A percentile compares a stretch with the other conserved stretches of the same genome.
Evolutionary conservation across 2,329 filamentous ascomycete species (phyloP).

Genomic region (Fusarium sp.): DNA sequence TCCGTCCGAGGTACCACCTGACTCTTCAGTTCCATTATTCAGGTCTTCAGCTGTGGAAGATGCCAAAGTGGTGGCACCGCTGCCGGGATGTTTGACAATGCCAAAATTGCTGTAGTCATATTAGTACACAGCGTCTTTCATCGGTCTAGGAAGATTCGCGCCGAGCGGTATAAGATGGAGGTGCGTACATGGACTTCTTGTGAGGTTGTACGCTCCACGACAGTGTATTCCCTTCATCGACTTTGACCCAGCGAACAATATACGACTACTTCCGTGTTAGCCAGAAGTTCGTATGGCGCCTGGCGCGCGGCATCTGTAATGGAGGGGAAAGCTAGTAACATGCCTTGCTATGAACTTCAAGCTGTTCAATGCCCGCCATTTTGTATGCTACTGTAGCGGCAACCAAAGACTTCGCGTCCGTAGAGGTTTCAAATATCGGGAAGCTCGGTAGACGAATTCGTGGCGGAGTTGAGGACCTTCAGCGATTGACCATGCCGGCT

Average conservation of each 20-base stretch:
- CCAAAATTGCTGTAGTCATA: slow-evolving; percentile 78
- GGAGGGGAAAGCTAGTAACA: slow-evolving; percentile 3
- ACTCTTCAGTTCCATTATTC: slow-evolving; percentile 58
- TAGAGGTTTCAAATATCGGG: background rate
- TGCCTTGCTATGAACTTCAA: slow-evolving; percentile 98
- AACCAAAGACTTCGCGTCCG: slow-evolving; percentile 9
- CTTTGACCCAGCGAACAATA: slow-evolving; percentile 96
- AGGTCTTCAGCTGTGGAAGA: slow-evolving; percentile 56
- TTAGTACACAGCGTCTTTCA: slow-evolving; percentile 16
- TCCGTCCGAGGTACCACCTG: slow-evolving; percentile 53
- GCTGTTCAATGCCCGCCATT: slow-evolving; percentile 95
- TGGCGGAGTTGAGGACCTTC: slow-evolving; percentile 28
- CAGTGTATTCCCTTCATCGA: slow-evolving; percentile 88
- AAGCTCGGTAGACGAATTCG: slow-evolving; percentile 15
- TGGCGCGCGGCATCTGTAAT: background rate
- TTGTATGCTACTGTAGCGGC: slow-evolving; percentile 30
- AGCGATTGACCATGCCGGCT: slow-evolving; percentile 35
- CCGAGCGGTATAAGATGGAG: slow-evolving; percentile 1
- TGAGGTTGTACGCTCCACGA: slow-evolving; percentile 98
- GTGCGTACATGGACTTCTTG: slow-evolving; percentile 86
- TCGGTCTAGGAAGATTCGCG: background rate
- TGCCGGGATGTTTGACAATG: slow-evolving; percentile 95
- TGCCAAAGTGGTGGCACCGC: slow-evolving; percentile 61
- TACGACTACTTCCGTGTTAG: slow-evolving; percentile 77
- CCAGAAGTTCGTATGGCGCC: background rate